These are phyloP conservation scores for Malbranchea cinnamomea DNA, from an alignment of 2,329 filamentous ascomycete species.

Conservation along the genomic window DNA sequence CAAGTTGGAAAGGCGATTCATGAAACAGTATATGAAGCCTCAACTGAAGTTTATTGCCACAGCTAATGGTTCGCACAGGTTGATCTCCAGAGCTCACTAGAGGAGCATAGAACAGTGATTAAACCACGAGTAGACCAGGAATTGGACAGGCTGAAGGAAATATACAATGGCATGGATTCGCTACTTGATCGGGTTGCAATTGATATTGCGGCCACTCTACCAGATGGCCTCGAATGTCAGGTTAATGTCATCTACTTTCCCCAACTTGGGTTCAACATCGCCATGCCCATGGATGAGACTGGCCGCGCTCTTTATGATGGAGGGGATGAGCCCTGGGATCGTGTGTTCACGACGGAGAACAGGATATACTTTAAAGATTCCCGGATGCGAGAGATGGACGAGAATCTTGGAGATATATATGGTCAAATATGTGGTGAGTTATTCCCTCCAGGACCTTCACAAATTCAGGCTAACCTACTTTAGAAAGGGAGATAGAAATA, in stretches of 20 bases:
- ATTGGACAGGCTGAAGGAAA: conserved; percentile 63
- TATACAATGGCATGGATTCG: conserved; percentile 61
- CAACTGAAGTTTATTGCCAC: conserved; percentile 1
- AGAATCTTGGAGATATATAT: conserved; percentile 70
- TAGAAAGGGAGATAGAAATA: conserved; percentile 80
- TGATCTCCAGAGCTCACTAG: conserved; percentile 64
- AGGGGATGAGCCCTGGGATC: conserved; percentile 54
- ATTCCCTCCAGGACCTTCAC: too few species aligned
- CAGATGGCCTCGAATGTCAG: conserved; percentile 38
- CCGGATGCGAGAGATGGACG: conserved; percentile 67
- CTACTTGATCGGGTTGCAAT: conserved; percentile 55
- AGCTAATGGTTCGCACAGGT: conserved; percentile 31
- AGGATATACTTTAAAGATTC: conserved; percentile 75
- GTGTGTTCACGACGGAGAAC: conserved; percentile 57
- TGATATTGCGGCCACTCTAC: conserved; percentile 48
- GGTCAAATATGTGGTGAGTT: conserved; percentile 60
- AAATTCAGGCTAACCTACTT: conserved; percentile 2
- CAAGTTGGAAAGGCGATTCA: conserved; percentile 56
- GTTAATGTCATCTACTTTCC: conserved; percentile 80
- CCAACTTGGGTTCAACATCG: conserved; percentile 78
- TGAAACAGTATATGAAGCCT: conserved; percentile 35
- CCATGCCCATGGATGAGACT: conserved; percentile 49
- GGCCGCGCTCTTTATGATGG: conserved; percentile 51
- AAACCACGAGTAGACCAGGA: conserved; percentile 54
- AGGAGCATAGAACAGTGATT: conserved; percentile 58